Conservation (phyloP, 257 asterid genomes). For the Oldenlandia corymbosa region DNA sequence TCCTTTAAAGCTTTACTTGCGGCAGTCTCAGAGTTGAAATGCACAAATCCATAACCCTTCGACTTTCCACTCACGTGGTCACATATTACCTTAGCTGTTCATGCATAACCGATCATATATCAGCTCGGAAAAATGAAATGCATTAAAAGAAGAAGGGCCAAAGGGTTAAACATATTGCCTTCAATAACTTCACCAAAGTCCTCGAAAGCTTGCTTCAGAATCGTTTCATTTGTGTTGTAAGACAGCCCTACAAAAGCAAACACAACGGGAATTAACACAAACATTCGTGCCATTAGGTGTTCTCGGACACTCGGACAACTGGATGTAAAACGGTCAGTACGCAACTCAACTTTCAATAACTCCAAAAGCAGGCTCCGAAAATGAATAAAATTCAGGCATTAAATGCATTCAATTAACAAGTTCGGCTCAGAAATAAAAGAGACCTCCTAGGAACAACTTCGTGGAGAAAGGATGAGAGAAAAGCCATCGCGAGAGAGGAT, state of each 20-base stretch:
- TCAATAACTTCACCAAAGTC: slow-evolving; percentile 55
- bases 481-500: slow-evolving; percentile 13
- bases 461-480: slow-evolving; percentile 11
- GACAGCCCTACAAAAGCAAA: slow-evolving; percentile 55
- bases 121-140: slow-evolving; percentile 8
- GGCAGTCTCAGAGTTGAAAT: slow-evolving; percentile 37
- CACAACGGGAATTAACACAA: background rate
- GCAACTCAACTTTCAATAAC: background rate
- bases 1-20: slow-evolving; percentile 63
- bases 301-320: slow-evolving; percentile 10
- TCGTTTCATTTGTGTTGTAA: slow-evolving; percentile 66
- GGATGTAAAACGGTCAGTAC: background rate
- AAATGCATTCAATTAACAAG: background rate
- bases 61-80: slow-evolving; percentile 63
- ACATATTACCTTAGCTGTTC: slow-evolving; percentile 69
- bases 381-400: background rate
- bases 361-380: background rate
- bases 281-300: background rate
- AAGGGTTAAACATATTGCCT: slow-evolving; percentile 27
- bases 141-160: background rate
- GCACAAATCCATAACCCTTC: slow-evolving; percentile 76
- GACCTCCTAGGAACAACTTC: slow-evolving; percentile 28
- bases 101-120: background rate
- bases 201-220: slow-evolving; percentile 57
- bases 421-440: background rate